phyloP scores from a whole-genome alignment of 2,329 filamentous ascomycete species.

The Septoria petroselini region DNA sequence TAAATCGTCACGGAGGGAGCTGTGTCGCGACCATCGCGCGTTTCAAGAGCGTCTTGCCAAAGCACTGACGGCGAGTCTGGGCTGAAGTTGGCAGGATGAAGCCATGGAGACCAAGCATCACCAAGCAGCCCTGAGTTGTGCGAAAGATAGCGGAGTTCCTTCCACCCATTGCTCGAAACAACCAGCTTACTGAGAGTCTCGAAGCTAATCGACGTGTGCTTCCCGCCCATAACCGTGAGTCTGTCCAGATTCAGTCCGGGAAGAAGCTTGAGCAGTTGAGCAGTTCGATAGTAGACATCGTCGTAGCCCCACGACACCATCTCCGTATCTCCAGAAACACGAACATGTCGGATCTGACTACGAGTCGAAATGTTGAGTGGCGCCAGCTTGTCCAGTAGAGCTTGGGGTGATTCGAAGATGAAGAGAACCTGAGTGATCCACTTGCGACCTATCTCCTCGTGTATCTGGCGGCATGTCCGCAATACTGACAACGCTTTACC shows the following conservation, averaged over 20 bases:
- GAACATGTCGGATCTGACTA: conserved; percentile 14
- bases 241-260: conserved; percentile 11
- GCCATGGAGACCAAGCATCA: conserved; percentile 1
- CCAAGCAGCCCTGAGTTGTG: conserved; percentile 13
- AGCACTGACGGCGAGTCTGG: conserved; percentile 2
- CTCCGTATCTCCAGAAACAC: conserved; percentile 10
- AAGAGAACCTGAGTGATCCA: conserved; percentile 14
- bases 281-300: conserved; percentile 13
- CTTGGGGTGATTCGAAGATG: conserved; percentile 12
- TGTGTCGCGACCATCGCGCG: conserved; percentile 10
- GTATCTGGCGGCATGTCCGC: conserved; percentile 14
- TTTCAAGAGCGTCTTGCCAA: conserved; percentile 13
- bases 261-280: conserved; percentile 15
- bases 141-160: conserved; percentile 9
- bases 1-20: conserved; percentile 12
- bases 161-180: conserved; percentile 13
- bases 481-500: conserved; percentile 16
- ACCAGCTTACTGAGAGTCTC: conserved; percentile 13
- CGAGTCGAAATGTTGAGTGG: not conserved
- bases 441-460: conserved; percentile 6
- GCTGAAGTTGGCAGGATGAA: not conserved
- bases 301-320: conserved; percentile 13
- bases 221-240: conserved; percentile 12
- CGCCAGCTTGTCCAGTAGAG: conserved; percentile 15
- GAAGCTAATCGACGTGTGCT: not conserved